A percentile compares a stretch with the other conserved stretches of the same genome.
Evolutionary conservation across 257 asterid genomes (phyloP).

Genomic region (Nicotiana tabacum): DNA sequence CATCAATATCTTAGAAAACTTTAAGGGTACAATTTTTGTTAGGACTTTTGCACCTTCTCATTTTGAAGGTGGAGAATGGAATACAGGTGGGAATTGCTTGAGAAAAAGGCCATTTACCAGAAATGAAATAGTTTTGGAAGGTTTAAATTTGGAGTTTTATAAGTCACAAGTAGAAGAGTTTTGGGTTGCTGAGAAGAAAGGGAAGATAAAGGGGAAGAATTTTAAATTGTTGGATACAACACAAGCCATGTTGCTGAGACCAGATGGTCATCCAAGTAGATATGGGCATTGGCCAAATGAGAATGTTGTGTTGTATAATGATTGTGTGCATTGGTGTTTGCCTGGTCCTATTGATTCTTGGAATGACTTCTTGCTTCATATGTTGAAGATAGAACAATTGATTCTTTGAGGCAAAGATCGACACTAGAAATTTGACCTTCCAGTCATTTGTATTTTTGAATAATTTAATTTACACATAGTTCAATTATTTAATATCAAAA

Average conservation of each 20-base stretch:
- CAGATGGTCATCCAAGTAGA: slow-evolving; percentile 68
- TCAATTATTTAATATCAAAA: too few relatives aligned
- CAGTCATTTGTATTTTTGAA: too few relatives aligned
- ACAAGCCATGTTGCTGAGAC: slow-evolving; percentile 48
- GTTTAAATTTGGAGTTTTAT: slow-evolving; percentile 7
- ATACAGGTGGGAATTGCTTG: slow-evolving; percentile 12
- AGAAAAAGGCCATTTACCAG: slow-evolving; percentile 8
- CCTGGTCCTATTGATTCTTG: slow-evolving; percentile 68
- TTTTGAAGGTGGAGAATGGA: slow-evolving; percentile 15
- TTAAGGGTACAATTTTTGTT: slow-evolving; percentile 8
- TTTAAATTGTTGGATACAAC: slow-evolving; percentile 42
- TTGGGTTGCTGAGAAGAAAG: neutral
- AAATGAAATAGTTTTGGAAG: neutral
- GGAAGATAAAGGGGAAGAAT: neutral
- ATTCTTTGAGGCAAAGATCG: too few relatives aligned
- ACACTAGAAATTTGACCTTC: too few relatives aligned
- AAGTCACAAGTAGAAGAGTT: slow-evolving; percentile 8
- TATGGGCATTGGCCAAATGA: slow-evolving; percentile 30
- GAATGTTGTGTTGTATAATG: too few relatives aligned
- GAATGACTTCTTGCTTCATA: slow-evolving; percentile 53
- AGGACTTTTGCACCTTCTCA: slow-evolving; percentile 16
- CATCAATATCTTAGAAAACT: slow-evolving; percentile 2
- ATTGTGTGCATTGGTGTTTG: slow-evolving; percentile 59
- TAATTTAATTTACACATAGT: too few relatives aligned
- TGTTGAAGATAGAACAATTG: slow-evolving; percentile 32